These are phyloP conservation scores for Soucietia sequanensis DNA, from an alignment of 805 yeast genomes.

Conservation along the genomic window DNA sequence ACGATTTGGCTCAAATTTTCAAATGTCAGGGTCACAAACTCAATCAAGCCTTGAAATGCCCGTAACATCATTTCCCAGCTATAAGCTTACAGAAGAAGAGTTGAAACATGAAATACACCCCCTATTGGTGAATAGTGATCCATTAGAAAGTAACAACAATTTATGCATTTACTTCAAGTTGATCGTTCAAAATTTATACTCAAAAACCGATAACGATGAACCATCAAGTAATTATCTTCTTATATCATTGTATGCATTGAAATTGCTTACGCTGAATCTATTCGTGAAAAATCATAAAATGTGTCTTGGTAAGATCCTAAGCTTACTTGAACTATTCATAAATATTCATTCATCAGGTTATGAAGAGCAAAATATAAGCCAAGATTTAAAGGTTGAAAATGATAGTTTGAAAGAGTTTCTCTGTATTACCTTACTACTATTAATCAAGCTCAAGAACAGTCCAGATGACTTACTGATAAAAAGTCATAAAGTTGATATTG, in stretches of 20 bases:
- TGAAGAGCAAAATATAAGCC: conserved; percentile 5
- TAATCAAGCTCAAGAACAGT: conserved; percentile 30
- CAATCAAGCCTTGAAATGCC: conserved; percentile 4
- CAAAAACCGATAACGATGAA: conserved; percentile 6
- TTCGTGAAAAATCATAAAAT: conserved; percentile 34
- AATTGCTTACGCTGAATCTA: conserved; percentile 35
- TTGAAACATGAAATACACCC: conserved; percentile 12
- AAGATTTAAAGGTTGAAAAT: conserved; percentile 13
- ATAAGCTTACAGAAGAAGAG: not conserved
- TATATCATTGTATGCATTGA: conserved; percentile 32
- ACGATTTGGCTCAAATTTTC: no score
- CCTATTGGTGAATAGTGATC: conserved; percentile 35
- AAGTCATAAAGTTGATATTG: not conserved
- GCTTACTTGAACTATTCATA: conserved; percentile 29
- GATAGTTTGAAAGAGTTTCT: conserved; percentile 32
- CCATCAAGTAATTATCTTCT: conserved; percentile 24
- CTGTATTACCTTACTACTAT: conserved; percentile 30
- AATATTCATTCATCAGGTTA: conserved; percentile 4
- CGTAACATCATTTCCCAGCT: conserved; percentile 8
- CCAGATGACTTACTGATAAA: conserved; percentile 7
- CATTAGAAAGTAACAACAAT: conserved; percentile 39
- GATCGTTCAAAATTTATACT: conserved; percentile 30
- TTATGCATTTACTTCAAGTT: conserved; percentile 32
- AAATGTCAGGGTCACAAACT: no score
- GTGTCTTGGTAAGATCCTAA: conserved; percentile 38